These are phyloP conservation scores for Wickerhamiella sorbophila DNA, from an alignment of 805 yeast species.

Conservation along the genomic window DNA sequence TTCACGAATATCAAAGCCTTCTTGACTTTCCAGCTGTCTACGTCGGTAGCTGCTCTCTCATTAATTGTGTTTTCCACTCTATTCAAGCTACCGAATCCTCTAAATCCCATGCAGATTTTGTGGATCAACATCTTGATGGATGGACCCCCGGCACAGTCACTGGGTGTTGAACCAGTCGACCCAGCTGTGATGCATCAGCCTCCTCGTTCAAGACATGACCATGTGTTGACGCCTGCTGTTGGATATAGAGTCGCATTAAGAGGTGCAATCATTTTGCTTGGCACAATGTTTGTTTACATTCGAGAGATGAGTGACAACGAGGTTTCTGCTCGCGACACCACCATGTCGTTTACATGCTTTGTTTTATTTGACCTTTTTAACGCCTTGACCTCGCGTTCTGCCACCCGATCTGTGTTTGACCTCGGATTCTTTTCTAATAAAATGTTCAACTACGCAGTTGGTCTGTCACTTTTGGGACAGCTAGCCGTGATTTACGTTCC, in stretches of 20 bases:
- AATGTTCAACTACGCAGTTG: conserved; percentile 90
- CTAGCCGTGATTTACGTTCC: conserved; percentile 87
- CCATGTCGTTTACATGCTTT: conserved; percentile 97
- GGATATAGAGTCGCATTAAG: conserved; percentile 61
- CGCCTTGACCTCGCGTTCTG: conserved; percentile 86
- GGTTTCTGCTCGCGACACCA: conserved; percentile 84
- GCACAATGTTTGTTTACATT: conserved; percentile 77
- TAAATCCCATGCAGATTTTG: conserved; percentile 94
- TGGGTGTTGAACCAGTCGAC: conserved; percentile 96
- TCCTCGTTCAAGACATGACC: conserved; percentile 82
- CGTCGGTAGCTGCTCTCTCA: conserved; percentile 88
- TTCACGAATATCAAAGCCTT: conserved; percentile 91
- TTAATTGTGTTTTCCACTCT: conserved; percentile 77
- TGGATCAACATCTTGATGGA: conserved; percentile 98
- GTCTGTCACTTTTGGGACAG: conserved; percentile 79
- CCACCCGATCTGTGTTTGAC: conserved; percentile 68
- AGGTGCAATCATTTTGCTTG: conserved; percentile 61
- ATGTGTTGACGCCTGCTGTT: conserved; percentile 58
- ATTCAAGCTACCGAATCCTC: conserved; percentile 80
- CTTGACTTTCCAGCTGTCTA: conserved; percentile 87
- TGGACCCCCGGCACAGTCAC: conserved; percentile 97
- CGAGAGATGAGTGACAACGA: conserved; percentile 71
- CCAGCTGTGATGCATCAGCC: conserved; percentile 91
- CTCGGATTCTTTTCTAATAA: conserved; percentile 62
- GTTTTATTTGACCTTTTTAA: conserved; percentile 94